Base-by-base conservation (phyloP, 495 filamentous ascomycete species). In the Beverwykella pulmonaria region DNA sequence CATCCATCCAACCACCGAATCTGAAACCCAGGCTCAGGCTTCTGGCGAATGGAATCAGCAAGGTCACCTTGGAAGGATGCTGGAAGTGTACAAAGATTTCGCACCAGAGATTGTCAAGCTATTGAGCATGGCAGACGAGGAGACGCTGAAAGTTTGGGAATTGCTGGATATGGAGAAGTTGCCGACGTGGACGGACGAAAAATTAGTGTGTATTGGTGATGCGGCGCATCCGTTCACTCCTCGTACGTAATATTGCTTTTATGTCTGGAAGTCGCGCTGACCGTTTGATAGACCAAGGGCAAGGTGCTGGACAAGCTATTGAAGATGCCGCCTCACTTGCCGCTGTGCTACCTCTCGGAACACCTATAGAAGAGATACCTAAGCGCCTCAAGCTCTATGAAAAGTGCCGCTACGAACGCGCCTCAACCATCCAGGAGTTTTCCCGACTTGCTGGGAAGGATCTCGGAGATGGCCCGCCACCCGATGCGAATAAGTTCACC, bases 171-270 rank as follows among this genome's bases (percentile, higher is more conserved):
- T 86, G 80, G 76, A 81, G 5, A 73, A 76, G 17, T 65, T 88
- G n/a, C 78, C 80, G 0, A 80, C 77, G 0, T 90, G 83, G 82
- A 74, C 79, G 1, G 75, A 81, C 5, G 81, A 71, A 2, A 78
- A 75, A 23, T 57, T 88, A 29, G 83, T 78, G 5, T 73, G 86
- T 0, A 53, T 90, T 3, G 87, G 87, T 1, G 87, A 89, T 78
- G 82, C 87, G 0, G 85, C 83, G 27, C 86, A 89, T 75, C 86
- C 85, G 5, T 87, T 88, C 69, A 68, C 81, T 32, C 84, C 84
- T 6, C 67, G 74, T 76, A 69, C 47, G 63, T 67, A n/a, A n/a
- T n/a, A n/a, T n/a, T n/a, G n/a, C n/a, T n/a, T n/a, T n/a, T n/a
- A n/a, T n/a, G n/a, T n/a, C n/a, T n/a, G n/a, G n/a, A n/a, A n/a